A percentile compares a stretch with the other conserved stretches of the same genome.
These are phyloP conservation scores for Collybiopsis luxurians DNA, from an alignment of 768 basidiomycete genomes.

Conservation along the genomic window DNA sequence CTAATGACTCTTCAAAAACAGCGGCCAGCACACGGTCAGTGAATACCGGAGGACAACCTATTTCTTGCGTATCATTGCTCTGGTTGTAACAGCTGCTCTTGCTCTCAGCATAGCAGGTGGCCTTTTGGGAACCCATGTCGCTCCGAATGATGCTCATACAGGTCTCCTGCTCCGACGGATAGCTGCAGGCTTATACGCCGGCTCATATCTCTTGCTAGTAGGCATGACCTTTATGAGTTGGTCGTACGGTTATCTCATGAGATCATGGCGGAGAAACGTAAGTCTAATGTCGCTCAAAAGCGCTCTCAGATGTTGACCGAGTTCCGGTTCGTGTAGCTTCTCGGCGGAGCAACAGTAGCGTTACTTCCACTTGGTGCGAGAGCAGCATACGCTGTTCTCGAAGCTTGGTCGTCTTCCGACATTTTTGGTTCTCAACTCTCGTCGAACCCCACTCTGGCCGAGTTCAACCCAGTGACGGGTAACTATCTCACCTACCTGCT, in stretches of 20 bases:
- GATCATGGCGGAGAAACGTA: slow-evolving; percentile 44
- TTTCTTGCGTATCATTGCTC: slow-evolving; percentile 33
- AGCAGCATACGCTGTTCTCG: slow-evolving; percentile 55
- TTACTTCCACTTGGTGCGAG: slow-evolving; percentile 61
- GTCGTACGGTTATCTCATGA: slow-evolving; percentile 44
- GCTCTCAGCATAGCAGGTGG: slow-evolving; percentile 45
- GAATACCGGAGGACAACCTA: slow-evolving; percentile 42
- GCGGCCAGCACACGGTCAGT: slow-evolving; percentile 51
- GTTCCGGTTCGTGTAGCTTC: slow-evolving; percentile 40
- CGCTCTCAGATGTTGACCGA: not conserved
- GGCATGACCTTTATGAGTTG: slow-evolving; percentile 38
- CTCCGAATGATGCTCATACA: slow-evolving; percentile 26
- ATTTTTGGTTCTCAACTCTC: slow-evolving; percentile 35
- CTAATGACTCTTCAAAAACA: slow-evolving; percentile 23
- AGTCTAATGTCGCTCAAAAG: slow-evolving; percentile 14
- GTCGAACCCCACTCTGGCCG: slow-evolving; percentile 41
- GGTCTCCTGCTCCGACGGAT: slow-evolving; percentile 42
- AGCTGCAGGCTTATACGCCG: slow-evolving; percentile 40
- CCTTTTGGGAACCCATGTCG: slow-evolving; percentile 37
- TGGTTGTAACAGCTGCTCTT: slow-evolving; percentile 36
- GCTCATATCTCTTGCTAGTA: slow-evolving; percentile 37
- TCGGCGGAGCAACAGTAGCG: slow-evolving; percentile 49
- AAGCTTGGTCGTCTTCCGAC: slow-evolving; percentile 54
- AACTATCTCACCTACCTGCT: slow-evolving; percentile 56
- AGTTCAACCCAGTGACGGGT: slow-evolving; percentile 57